Evolutionary conservation across 805 yeast genomes (phyloP), one percentile per base, ranked within the genome.

Genomic region (Komagataella ulmi): DNA sequence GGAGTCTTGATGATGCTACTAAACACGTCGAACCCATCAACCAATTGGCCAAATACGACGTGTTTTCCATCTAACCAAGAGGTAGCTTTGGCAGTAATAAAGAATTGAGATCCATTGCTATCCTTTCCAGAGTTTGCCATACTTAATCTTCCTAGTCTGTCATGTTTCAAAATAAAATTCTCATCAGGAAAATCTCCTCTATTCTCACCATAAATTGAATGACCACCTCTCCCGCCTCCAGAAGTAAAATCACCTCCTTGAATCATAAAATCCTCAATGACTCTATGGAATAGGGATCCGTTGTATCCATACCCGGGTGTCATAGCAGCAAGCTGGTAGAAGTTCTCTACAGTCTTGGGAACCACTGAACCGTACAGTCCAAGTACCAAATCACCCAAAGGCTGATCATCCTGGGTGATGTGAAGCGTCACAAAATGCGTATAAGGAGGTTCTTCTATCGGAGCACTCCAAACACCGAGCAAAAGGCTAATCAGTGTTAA

Each of bases 191-290:
- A 83, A 0, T 64, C 59, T 7, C 68, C 66, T 10, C 44, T 44
- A 60, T 73, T 74, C 52, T 70, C 70, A 30, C 96, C 96, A 66
- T 80, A 85, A 59, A 88, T 82, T 24, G 95, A 85, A 58, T 74
- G 73, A 12, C 97, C 95, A 23, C 95, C 96, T 51, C 78, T 73
- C 14, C 91, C 90, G 57, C 75, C 72, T 45, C 66, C 67, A 23
- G 74, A 75, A 57, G 85, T 81, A 63, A 83, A 81, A 66, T 88
- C 91, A 55, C 97, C 97, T 53, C 96, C 95, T 69, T 87, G 95
- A 58, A 89, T 76, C 84, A 87, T 81, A 64, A 85, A 86, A 52
- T 75, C 74, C 47, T 79, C 73, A 55, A 85, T 82, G 50, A 88
- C 80, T 54, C 90, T 76, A 68, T 85, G 93, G 76, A 88, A 85